These are phyloP conservation scores for Penicillium sp. DNA, from an alignment of 2,329 filamentous ascomycete species.

Conservation along the genomic window DNA sequence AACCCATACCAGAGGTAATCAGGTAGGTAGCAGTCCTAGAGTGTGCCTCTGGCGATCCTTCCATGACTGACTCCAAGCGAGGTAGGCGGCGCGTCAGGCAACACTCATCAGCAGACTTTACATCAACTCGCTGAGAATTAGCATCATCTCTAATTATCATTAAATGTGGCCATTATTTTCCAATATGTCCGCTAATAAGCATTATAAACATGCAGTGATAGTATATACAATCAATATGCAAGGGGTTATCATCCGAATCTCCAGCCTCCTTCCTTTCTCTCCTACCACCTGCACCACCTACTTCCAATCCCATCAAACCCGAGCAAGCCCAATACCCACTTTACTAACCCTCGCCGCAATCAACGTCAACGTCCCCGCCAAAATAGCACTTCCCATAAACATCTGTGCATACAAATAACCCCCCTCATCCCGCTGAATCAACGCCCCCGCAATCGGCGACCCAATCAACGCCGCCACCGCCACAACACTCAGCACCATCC, in stretches of 20 bases:
- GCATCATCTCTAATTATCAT: not conserved
- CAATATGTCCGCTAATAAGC: not conserved
- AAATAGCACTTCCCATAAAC: constrained; percentile 51
- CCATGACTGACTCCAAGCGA: too few species aligned
- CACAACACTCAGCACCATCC: constrained; percentile 58
- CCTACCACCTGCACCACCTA: too few species aligned
- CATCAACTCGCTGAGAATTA: too few species aligned
- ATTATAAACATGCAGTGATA: not conserved
- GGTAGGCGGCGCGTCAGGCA: too few species aligned
- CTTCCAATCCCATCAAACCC: constrained; percentile 22
- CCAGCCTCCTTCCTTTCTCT: not conserved
- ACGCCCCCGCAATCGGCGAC: constrained; percentile 56
- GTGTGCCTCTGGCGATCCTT: too few species aligned
- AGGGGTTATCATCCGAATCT: not conserved
- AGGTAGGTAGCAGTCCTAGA: too few species aligned
- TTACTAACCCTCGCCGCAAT: constrained; percentile 44
- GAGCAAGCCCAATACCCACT: constrained; percentile 32
- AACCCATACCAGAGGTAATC: too few species aligned
- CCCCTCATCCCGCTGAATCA: constrained; percentile 51
- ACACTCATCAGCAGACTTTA: too few species aligned
- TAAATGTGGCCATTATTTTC: not conserved
- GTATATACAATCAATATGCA: constrained; percentile 11
- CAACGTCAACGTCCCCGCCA: constrained; percentile 48
- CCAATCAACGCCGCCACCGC: constrained; percentile 58
- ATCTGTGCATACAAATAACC: constrained; percentile 55